These are phyloP conservation scores for Solanum dulcamara DNA, from an alignment of 257 asterid species.

Conservation along the genomic window DNA sequence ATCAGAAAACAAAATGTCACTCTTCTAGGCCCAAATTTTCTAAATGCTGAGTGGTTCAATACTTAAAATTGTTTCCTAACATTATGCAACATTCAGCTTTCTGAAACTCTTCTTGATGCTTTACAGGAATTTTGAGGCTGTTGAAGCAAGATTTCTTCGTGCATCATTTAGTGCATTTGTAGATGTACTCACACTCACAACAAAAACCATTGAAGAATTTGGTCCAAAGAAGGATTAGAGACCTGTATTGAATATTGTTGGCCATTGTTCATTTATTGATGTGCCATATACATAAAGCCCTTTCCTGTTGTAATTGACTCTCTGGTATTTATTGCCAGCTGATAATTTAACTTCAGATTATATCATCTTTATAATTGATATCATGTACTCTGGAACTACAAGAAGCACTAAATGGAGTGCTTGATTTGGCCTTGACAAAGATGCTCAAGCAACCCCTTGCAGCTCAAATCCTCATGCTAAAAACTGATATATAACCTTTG, in stretches of 20 bases:
- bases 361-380: neutral
- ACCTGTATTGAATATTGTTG: neutral
- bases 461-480: neutral
- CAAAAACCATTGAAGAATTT: conserved; percentile 68
- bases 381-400: neutral
- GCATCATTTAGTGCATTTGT: conserved; percentile 79
- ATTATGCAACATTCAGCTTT: neutral
- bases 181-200: conserved; percentile 70
- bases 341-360: neutral
- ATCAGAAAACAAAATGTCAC: no score
- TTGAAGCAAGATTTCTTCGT: conserved; percentile 80
- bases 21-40: neutral
- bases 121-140: conserved; percentile 72
- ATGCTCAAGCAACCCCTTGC: neutral
- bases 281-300: neutral
- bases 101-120: neutral
- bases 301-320: neutral
- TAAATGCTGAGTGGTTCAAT: neutral
- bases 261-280: neutral
- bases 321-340: neutral
- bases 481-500: neutral
- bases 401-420: neutral
- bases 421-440: neutral
- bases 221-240: conserved; percentile 21
- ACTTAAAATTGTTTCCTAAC: neutral